Conservation (phyloP, 306 rosid species). For the Hippophae gyantsensis region DNA sequence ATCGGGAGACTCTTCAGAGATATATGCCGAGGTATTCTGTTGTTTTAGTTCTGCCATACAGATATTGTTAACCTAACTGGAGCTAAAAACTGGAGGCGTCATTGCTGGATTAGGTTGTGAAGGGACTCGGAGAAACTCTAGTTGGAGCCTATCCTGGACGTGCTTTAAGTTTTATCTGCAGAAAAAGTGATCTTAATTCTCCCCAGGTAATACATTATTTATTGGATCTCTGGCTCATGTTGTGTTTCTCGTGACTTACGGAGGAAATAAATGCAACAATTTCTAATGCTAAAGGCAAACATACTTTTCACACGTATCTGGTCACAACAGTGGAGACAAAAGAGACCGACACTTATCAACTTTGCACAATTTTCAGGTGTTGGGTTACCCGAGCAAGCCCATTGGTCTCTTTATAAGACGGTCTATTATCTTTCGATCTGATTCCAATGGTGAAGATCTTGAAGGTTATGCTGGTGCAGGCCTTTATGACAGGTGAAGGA, state of each 20-base stretch:
- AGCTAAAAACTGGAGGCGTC: constrained; percentile 3
- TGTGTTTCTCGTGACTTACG: neutral
- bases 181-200: constrained; percentile 66
- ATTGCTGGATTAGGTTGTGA: constrained; percentile 60
- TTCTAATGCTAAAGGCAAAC: no score
- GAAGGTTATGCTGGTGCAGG: constrained; percentile 99
- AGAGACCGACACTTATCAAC: neutral
- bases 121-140: constrained; percentile 94
- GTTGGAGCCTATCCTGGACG: constrained; percentile 99
- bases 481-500: constrained; percentile 80
- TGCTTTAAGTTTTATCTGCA: constrained; percentile 85
- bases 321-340: no score
- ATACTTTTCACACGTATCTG: no score
- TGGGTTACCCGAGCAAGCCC: constrained; percentile 97
- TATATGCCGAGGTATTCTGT: constrained; percentile 80
- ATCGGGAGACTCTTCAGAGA: constrained; percentile 91
- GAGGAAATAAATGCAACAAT: neutral
- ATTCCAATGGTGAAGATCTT: constrained; percentile 97
- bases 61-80: constrained; percentile 2
- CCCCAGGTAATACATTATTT: constrained; percentile 50
- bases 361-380: constrained; percentile 43
- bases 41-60: constrained; percentile 10
- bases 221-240: constrained; percentile 1
- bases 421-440: constrained; percentile 90
- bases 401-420: constrained; percentile 69